Conservation (phyloP, 306 rosid species). For the Trichosanthes truncata region DNA sequence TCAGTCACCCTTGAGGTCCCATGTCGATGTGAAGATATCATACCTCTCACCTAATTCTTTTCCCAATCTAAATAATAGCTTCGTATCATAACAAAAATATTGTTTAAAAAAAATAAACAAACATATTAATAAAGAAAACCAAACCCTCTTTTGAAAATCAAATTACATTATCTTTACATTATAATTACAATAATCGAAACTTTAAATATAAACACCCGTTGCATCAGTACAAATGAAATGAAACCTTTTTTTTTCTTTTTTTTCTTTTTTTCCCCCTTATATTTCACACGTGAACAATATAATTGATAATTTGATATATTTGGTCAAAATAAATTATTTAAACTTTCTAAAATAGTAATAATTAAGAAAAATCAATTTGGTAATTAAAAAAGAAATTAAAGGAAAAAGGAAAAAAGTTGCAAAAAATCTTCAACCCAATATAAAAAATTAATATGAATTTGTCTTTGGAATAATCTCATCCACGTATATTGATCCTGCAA, state of each 20-base stretch:
- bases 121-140: not conserved
- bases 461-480: not conserved
- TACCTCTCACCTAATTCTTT: not conserved
- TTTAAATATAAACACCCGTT: not conserved
- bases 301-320: not conserved
- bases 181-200: conserved; percentile 1
- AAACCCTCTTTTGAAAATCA: not conserved
- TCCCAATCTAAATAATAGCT: not conserved
- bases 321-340: not conserved
- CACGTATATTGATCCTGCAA: conserved; percentile 9
- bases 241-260: not conserved
- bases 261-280: not conserved
- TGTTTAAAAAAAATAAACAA: not conserved
- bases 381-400: not conserved
- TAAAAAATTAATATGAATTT: not conserved
- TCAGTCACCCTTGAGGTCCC: not conserved
- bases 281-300: not conserved
- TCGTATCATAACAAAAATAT: not conserved
- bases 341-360: not conserved
- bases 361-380: not conserved
- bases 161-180: not conserved
- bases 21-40: not conserved
- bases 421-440: not conserved
- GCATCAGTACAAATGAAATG: not conserved
- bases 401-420: not conserved